Base-by-base conservation (phyloP, 176 grass and related monocot species). In the Carex parvula region DNA sequence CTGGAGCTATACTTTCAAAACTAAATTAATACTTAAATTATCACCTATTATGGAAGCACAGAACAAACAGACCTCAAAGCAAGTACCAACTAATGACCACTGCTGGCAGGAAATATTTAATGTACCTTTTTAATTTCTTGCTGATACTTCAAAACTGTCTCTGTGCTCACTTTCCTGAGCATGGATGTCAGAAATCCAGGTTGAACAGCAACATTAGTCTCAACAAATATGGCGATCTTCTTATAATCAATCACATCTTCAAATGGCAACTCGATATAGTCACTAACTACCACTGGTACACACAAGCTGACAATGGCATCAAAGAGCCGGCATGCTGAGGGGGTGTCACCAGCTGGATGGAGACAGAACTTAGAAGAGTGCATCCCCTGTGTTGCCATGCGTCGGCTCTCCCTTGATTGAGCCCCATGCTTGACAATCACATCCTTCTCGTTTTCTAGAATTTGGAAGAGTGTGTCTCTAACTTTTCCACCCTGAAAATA, bases 341-440 rank as follows among this genome's bases (percentile, higher is more conserved):
- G 94, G 57, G 94, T 97, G 82, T 97, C 94, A 78, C 94, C 94
- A 37, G 94, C 94, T 29, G 94, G 94, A 89, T 97, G 94, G n/a
- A 97, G 89, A 86, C 94, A 97, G 70, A 97, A 97, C 83, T 97
- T 93, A 2, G 94, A 97, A 44, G 90, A 89, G 82, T 93, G 94
- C 94, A 97, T 97, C 76, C 94, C 94, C 60, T 18, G 91, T 70
- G 91, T 96, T 57, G 94, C 94, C 66, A 85, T 84, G 56, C 94
- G 87, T 50, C 94, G 86, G 68, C 89, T 94, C 72, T 86, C 94
- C 80, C 94, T 94, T 7, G 91, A 97, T 81, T 94, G 94, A 21
- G 89, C 22, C 42, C 94, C 94, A 84, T 97, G 94, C 70, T 97
- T 97, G 79, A 97, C 87, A 75, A 91, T 85, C 42, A 97, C 91